Base-by-base conservation (phyloP, 257 asterid species). In the Petunia secreta region DNA sequence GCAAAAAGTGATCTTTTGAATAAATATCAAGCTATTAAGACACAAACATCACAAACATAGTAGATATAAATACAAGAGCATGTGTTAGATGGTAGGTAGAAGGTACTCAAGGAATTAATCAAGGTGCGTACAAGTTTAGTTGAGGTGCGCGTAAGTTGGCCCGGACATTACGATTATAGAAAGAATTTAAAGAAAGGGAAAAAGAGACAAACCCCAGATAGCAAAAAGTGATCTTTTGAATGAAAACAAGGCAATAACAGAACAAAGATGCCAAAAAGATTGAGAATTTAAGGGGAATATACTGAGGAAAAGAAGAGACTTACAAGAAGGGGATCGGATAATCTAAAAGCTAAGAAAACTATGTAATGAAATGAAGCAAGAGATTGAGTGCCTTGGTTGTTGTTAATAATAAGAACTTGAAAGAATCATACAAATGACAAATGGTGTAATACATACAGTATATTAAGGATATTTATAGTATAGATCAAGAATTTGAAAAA, bases 261-360 rank as follows among this genome's bases (percentile, higher is more conserved):
- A 60, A 80, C 71, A 73, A 58, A 82, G 54, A 57, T 40, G n/a
- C 39, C 3, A 55, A 84, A 62, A 87, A 84, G 86, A 85, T 77
- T 63, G 79, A 52, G 79, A 84, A 87, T 82, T 80, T 81, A 82
- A 84, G 81, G 67, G 67, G 86, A 87, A 89, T 85, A 86, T 86
- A 84, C 87, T 80, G 77, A 80, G 86, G 83, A 80, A 86, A 69
- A 57, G 66, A 44, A 83, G 81, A 91, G 87, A 88, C 97, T 95
- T 93, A 91, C 98, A 90, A 88, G 87, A 91, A 90, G 93, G 95
- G 98, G 90, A 91, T 91, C 91, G 92, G 91, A 91, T 92, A 25
- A 88, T 88, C 92, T 91, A 90, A 83, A 93, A 93, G 97, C 93
- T 77, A 95, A 89, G 98, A 89, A 87, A 92, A 75, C 65, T 65